Percentiles rank a stretch among this genome's conserved stretches.
Evolutionary conservation across 2,329 filamentous ascomycete genomes (phyloP).

Genomic region (Lizonia empirigonia): DNA sequence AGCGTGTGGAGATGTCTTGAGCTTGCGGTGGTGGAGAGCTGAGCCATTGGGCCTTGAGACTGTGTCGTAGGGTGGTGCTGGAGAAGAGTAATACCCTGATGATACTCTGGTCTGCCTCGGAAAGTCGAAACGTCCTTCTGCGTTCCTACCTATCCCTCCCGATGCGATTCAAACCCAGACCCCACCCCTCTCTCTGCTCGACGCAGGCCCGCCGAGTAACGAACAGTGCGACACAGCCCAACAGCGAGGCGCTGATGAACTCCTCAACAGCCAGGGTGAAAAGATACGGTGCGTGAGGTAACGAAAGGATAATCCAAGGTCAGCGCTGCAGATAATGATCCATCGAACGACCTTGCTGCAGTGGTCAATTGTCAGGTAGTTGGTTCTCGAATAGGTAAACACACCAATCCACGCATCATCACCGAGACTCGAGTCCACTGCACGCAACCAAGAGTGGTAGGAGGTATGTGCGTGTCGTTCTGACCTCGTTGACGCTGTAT

Average conservation of each 20-base stretch:
- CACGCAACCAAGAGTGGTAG: not conserved
- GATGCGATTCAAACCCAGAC: not conserved
- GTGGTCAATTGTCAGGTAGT: not conserved
- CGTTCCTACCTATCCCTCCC: not conserved
- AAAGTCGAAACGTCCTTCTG: not conserved
- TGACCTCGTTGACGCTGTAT: not conserved
- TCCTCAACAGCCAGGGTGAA: not conserved
- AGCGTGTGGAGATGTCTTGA: constrained; percentile 1
- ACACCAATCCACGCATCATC: not conserved
- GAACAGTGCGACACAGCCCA: not conserved
- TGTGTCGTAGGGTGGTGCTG: too few relatives aligned
- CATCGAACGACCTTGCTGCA: not conserved
- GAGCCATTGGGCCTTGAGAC: constrained; percentile 3
- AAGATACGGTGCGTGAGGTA: not conserved
- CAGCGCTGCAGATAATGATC: not conserved
- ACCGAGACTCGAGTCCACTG: not conserved
- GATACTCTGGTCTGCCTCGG: not conserved
- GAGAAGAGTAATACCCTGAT: not conserved
- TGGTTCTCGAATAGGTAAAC: not conserved
- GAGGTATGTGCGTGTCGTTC: not conserved
- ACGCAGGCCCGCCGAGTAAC: not conserved
- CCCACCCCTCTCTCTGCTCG: not conserved
- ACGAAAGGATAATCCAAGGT: not conserved
- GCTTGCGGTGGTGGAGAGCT: not conserved
- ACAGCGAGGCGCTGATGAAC: not conserved